Evolutionary conservation across 2,329 filamentous ascomycete genomes (phyloP), one percentile per base, ranked within the genome.

Genomic region (Trichoderma endophyticum): DNA sequence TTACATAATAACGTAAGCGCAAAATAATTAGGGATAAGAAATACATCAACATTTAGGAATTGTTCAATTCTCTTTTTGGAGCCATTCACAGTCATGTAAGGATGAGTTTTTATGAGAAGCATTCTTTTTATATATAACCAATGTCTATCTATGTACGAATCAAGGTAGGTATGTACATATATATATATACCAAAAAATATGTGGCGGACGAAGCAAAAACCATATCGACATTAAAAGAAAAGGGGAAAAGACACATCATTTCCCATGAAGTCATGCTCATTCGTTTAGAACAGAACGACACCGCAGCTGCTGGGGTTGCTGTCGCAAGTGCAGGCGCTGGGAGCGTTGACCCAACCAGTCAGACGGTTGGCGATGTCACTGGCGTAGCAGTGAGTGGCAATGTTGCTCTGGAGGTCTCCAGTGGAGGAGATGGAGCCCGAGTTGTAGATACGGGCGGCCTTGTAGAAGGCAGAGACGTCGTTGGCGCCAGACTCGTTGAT

Each of bases 401-500:
- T 71, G 43, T 74, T 66, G 43, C 71, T 72, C 63, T 76, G 60
- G 60, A 74, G 74, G 60, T 75, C 71, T 67, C 74, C 69, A 34
- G 61, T 72, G 68, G 71, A 74, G 70, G 75, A 72, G 54, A 75
- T 73, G 12, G 75, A 76, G 59, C 75, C 75, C 32, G 66, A 72
- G 74, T 76, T 76, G 65, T 76, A 76, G 48, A 74, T 73, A 39
- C 75, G 75, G 28, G 75, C 75, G 12, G 73, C 75, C 28, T 72
- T 73, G 60, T 76, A 76, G 66, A 70, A 71, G 21, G 69, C 71
- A 15, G 73, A 73, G 51, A 65, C 70, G n/a, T 69, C 72, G 18
- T 18, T 43, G 11, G 12, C 24, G 32, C 71, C 71, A 48, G 71
- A 30, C 60, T 72, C 48, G 36, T 72, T 72, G 28, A 73, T 66